These are phyloP conservation scores for Cucurbita pepo DNA, from an alignment of 306 rosid genomes.

Conservation along the genomic window DNA sequence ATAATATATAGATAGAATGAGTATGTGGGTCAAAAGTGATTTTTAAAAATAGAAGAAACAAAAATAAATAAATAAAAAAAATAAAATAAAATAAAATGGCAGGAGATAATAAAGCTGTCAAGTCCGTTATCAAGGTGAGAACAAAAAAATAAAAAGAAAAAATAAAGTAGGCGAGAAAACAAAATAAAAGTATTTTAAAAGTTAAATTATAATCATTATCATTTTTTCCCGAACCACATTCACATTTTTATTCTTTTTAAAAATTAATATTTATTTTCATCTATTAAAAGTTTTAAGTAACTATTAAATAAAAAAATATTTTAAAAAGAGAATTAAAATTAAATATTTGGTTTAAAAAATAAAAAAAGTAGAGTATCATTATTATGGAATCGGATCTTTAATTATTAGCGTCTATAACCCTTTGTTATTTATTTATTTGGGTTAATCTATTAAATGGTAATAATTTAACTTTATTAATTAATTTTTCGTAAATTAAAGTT, in stretches of 20 bases:
- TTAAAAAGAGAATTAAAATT: too few species aligned
- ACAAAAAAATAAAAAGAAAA: not conserved
- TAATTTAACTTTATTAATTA: not conserved
- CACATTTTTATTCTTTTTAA: too few species aligned
- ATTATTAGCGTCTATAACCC: not conserved
- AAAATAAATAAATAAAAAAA: too few species aligned
- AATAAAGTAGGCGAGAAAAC: not conserved
- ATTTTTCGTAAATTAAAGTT: not conserved
- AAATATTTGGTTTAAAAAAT: too few species aligned
- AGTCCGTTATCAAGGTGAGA: not conserved
- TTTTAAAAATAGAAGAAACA: not conserved
- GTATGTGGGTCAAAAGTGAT: conserved; percentile 3
- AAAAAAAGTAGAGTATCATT: not conserved
- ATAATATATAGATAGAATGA: not conserved
- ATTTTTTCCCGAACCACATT: not conserved
- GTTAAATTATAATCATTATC: not conserved
- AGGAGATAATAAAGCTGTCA: not conserved
- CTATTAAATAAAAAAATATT: too few species aligned
- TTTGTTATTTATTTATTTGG: not conserved
- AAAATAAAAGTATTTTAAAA: not conserved
- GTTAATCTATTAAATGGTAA: not conserved
- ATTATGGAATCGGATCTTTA: not conserved
- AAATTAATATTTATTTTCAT: too few species aligned
- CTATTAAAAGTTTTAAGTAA: too few species aligned
- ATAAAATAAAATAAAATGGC: not conserved